Base-by-base conservation (phyloP, 2,329 filamentous ascomycete species). In the Phialemonium atrogriseum region DNA sequence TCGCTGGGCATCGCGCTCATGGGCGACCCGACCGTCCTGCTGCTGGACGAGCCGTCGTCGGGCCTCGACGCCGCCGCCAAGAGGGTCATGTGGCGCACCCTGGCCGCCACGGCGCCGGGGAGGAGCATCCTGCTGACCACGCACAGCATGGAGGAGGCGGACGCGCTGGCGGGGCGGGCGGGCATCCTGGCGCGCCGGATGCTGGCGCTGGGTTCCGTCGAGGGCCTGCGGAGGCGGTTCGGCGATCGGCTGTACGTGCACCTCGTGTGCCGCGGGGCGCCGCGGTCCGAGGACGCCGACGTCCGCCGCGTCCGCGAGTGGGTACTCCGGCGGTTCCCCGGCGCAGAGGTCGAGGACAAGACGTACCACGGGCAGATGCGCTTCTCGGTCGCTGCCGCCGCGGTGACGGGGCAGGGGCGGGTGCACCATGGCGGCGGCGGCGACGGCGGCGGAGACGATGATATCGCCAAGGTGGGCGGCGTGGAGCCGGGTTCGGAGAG, bases 71-170 rank as follows among this genome's bases (percentile, higher is more conserved):
- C 88, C 0, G 86, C 85, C 0, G 81, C 85, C 0, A 95, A 95
- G 56, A 74, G 89, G 24, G 73, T 93, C 42, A 94, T 96, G 84
- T 95, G 89, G 89, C 76, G 76, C 35, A 94, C 87, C 0, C 66
- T 95, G 1, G 73, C 75, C 4, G 70, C 77, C 2, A 78, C 88
- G 4, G 78, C 81, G 0, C 72, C 77, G 0, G 86, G 86, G 0
- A 73, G 88, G n/a, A 84, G 80, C 0, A 74, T 95, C 11, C 66
- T 96, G 2, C 70, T 96, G 12, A 95, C 89, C 0, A 95, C 89
- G 0, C 89, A 96, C 55, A 84, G 77, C 29, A 94, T 95, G 87
- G 88, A 95, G 54, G 89, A 95, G 58, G 89, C 88, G 1, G 86
- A 94, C 48, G 87, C 87, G 1, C 67, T 96, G 3, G 88, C 88